These are phyloP conservation scores for Purshia tridentata DNA, from an alignment of 306 rosid genomes.

Conservation along the genomic window DNA sequence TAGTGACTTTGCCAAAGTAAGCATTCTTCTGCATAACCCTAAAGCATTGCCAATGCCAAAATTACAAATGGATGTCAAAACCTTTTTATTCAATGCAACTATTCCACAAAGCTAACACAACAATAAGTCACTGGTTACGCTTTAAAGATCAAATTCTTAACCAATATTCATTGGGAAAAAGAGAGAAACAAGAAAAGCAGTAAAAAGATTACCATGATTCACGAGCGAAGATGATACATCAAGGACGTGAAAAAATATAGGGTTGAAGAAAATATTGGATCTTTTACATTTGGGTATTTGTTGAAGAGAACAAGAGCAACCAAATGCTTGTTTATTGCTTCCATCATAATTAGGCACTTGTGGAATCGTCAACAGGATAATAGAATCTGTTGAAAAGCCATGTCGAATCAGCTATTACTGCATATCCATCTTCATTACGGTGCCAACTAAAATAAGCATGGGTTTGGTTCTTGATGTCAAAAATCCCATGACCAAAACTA, in stretches of 20 bases:
- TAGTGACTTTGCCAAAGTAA: too few species aligned
- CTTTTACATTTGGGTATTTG: too few species aligned
- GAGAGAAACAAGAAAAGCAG: background rate
- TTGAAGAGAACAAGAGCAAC: too few species aligned
- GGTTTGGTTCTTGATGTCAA: conserved; percentile 24
- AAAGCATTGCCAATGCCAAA: too few species aligned
- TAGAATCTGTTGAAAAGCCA: conserved; percentile 21
- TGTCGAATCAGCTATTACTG: conserved; percentile 23
- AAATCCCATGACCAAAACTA: conserved; percentile 31
- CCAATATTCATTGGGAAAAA: too few species aligned
- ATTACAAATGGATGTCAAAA: too few species aligned
- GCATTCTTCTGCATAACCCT: too few species aligned
- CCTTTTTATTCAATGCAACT: too few species aligned
- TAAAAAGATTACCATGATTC: background rate
- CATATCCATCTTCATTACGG: conserved; percentile 19
- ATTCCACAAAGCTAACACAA: too few species aligned
- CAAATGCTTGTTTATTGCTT: background rate
- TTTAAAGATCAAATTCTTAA: too few species aligned
- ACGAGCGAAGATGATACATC: background rate
- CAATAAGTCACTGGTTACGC: too few species aligned
- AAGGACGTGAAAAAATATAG: background rate
- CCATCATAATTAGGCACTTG: background rate
- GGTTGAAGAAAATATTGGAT: background rate
- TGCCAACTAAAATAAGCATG: conserved; percentile 26
- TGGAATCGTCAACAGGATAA: conserved; percentile 16